These are phyloP conservation scores for Ogataea angusta DNA, from an alignment of 805 yeast genomes.

Conservation along the genomic window DNA sequence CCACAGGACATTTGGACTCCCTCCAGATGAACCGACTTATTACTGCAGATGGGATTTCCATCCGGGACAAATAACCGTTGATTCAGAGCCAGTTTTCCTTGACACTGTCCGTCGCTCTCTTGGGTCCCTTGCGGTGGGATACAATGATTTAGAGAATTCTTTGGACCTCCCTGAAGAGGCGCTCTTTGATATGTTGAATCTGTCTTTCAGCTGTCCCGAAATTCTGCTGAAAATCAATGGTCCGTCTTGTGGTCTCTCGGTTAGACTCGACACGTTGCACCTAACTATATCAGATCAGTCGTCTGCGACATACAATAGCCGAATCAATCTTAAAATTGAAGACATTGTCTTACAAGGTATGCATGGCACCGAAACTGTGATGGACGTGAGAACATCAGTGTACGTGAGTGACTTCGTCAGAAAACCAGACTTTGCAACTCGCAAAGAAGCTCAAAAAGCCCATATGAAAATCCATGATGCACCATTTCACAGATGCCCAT, in stretches of 20 bases:
- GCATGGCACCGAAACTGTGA: constrained; percentile 23
- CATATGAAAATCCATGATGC: constrained; percentile 74
- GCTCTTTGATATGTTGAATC: constrained; percentile 65
- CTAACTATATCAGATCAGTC: constrained; percentile 66
- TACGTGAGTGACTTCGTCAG: constrained; percentile 57
- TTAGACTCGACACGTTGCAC: constrained; percentile 27
- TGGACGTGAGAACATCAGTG: constrained; percentile 55
- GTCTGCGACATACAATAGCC: constrained; percentile 58
- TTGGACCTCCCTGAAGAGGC: constrained; percentile 53
- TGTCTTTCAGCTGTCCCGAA: constrained; percentile 52
- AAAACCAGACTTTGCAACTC: constrained; percentile 44
- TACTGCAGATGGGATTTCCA: constrained; percentile 87
- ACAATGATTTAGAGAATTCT: constrained; percentile 72
- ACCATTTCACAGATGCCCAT: constrained; percentile 77
- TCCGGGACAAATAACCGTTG: constrained; percentile 54
- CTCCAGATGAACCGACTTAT: constrained; percentile 85
- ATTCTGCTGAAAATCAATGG: constrained; percentile 43
- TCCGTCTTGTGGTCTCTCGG: constrained; percentile 22
- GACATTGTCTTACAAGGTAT: constrained; percentile 34
- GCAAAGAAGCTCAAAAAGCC: constrained; percentile 52
- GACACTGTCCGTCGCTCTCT: constrained; percentile 42
- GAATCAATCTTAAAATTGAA: constrained; percentile 50
- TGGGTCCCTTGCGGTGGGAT: constrained; percentile 56
- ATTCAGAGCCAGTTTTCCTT: constrained; percentile 47
- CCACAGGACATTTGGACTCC: constrained; percentile 89